Evolutionary conservation across 75 land plant genomes (phyloP).

Genomic region (Ceratopteris richardii): DNA sequence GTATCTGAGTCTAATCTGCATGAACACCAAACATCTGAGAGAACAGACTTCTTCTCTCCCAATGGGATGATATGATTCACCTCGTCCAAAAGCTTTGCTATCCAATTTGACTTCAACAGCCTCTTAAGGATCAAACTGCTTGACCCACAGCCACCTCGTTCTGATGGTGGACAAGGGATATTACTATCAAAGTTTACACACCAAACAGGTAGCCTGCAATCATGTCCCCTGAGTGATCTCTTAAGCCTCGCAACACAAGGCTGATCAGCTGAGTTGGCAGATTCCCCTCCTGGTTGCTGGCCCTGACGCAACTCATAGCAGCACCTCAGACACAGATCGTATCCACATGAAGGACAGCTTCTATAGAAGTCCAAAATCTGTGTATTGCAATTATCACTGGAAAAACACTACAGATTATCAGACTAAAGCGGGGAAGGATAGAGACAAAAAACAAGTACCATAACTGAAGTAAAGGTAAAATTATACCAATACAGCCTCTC

Average conservation of each 20-base stretch:
- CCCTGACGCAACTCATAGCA: conserved; percentile 78
- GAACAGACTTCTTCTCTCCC: conserved; percentile 16
- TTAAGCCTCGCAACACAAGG: conserved; percentile 12
- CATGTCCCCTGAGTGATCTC: conserved; percentile 16
- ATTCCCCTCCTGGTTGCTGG: conserved; percentile 27
- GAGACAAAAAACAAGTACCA: too few species aligned
- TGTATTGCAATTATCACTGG: conserved; percentile 77
- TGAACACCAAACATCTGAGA: conserved; percentile 8
- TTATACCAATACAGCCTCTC: too few species aligned
- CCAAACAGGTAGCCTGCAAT: conserved; percentile 30
- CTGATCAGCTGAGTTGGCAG: conserved; percentile 22
- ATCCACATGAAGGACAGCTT: conserved; percentile 68
- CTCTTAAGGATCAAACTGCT: conserved; percentile 41
- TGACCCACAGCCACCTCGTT: conserved; percentile 53
- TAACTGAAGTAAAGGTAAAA: too few species aligned
- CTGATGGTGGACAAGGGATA: conserved; percentile 58
- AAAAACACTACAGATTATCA: too few species aligned
- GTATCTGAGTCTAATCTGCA: conserved; percentile 18
- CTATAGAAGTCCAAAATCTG: conserved; percentile 79
- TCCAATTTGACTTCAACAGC: conserved; percentile 25
- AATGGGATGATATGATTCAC: conserved; percentile 16
- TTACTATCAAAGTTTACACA: conserved; percentile 40
- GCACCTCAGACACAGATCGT: conserved; percentile 78
- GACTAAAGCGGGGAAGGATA: too few species aligned
- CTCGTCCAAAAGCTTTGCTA: conserved; percentile 14